Evolutionary conservation across 371 early-diverging fungal species (phyloP).

Genomic region (Rhizopus sp.): DNA sequence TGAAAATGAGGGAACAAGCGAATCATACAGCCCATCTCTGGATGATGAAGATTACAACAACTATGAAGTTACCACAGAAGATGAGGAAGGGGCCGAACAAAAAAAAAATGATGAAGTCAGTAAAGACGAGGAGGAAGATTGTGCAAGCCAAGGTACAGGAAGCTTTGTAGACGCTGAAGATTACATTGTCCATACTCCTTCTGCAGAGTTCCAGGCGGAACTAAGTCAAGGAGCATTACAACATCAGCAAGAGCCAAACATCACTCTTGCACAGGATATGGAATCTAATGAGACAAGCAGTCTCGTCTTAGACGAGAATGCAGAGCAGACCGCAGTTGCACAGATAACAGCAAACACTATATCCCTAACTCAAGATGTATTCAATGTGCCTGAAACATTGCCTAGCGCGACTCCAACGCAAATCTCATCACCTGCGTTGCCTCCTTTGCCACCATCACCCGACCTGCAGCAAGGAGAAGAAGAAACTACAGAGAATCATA

Average conservation of each 20-base stretch:
- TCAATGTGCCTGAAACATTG: neutral
- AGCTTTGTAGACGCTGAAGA: neutral
- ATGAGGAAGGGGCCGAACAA: neutral
- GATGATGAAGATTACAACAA: neutral
- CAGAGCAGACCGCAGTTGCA: too few relatives aligned
- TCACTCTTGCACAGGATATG: too few relatives aligned
- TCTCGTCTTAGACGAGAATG: too few relatives aligned
- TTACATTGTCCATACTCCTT: neutral
- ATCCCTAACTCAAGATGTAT: too few relatives aligned
- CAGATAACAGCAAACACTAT: too few relatives aligned
- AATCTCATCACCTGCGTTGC: neutral
- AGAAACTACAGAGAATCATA: neutral
- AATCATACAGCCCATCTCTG: too few relatives aligned
- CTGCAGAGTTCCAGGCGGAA: neutral
- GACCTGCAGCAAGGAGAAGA: neutral
- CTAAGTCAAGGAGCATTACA: too few relatives aligned
- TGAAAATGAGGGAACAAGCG: neutral
- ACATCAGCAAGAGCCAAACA: too few relatives aligned
- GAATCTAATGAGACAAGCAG: too few relatives aligned
- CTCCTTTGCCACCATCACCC: neutral
- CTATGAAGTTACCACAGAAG: neutral
- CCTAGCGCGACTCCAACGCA: neutral
- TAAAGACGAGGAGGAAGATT: neutral
- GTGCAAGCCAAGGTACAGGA: constrained; percentile 3
- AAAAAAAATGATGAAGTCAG: neutral